phyloP scores from a whole-genome alignment of 1,139 yeast species.

The Protomyces gravidus region DNA sequence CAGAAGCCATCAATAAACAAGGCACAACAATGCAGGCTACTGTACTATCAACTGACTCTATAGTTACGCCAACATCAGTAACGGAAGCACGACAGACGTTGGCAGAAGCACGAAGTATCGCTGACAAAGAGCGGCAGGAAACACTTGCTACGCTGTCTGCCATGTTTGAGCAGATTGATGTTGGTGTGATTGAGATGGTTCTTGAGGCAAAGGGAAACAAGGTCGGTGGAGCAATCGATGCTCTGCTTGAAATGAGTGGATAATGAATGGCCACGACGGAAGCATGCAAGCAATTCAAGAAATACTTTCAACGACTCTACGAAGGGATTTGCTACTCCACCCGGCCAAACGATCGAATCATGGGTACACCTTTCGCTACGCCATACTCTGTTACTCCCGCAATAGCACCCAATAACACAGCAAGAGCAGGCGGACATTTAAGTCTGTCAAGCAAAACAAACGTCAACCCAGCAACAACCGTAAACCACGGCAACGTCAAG shows the following conservation, averaged over 20 bases:
- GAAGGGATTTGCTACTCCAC: not conserved
- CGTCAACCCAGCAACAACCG: conserved; percentile 30
- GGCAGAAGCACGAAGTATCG: conserved; percentile 38
- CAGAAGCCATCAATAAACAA: not conserved
- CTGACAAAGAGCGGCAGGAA: conserved; percentile 43
- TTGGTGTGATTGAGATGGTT: conserved; percentile 64
- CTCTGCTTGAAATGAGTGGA: conserved; percentile 40
- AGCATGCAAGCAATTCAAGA: too few species aligned
- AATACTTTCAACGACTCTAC: too few species aligned
- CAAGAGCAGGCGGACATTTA: conserved; percentile 30
- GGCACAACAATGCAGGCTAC: not conserved
- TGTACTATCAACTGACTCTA: not conserved
- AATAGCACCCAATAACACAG: conserved; percentile 30
- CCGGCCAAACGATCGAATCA: not conserved
- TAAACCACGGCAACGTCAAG: conserved; percentile 30
- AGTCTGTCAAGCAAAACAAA: conserved; percentile 28
- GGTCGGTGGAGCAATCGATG: conserved; percentile 72
- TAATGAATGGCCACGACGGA: too few species aligned
- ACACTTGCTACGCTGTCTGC: conserved; percentile 52
- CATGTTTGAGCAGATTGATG: conserved; percentile 75
- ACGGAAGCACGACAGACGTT: not conserved
- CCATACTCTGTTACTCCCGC: conserved; percentile 32
- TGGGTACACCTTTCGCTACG: not conserved
- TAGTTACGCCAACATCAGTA: not conserved
- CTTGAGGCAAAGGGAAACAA: conserved; percentile 62